These are phyloP conservation scores for Eremothecium cymbalariae DNA, from an alignment of 1,139 yeast species.

Conservation along the genomic window DNA sequence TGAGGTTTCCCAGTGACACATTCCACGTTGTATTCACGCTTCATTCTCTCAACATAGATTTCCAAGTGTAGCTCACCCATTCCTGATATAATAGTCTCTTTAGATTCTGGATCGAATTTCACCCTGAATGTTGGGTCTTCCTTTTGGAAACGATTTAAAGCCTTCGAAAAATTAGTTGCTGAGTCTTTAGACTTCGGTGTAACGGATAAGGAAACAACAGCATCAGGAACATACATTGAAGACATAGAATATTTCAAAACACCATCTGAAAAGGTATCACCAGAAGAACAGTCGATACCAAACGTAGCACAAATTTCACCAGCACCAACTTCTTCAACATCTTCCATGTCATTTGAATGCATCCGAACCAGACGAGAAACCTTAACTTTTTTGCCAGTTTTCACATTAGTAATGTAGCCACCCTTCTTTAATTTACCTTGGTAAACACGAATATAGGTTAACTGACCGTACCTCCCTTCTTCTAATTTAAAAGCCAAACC, in stretches of 20 bases:
- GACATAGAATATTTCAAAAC: slow-evolving; percentile 78
- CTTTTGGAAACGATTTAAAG: slow-evolving; percentile 93
- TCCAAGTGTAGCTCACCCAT: slow-evolving; percentile 98
- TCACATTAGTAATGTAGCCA: slow-evolving; percentile 76
- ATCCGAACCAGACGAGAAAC: slow-evolving; percentile 93
- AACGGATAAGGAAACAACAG: slow-evolving; percentile 88
- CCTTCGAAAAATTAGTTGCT: slow-evolving; percentile 75
- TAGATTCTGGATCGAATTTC: slow-evolving; percentile 79
- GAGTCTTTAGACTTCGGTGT: slow-evolving; percentile 85
- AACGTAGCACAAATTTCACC: slow-evolving; percentile 99
- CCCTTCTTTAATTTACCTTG: slow-evolving; percentile 95
- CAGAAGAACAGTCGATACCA: slow-evolving; percentile 99
- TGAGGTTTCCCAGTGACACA: slow-evolving; percentile 96
- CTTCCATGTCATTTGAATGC: slow-evolving; percentile 99
- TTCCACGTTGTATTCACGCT: slow-evolving; percentile 92
- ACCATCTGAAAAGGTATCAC: slow-evolving; percentile 92
- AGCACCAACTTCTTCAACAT: slow-evolving; percentile 88
- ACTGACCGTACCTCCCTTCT: slow-evolving; percentile 96
- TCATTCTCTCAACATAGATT: slow-evolving; percentile 95
- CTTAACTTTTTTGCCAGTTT: slow-evolving; percentile 89
- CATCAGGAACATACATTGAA: slow-evolving; percentile 97
- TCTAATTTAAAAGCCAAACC: slow-evolving; percentile 96
- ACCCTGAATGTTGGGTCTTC: slow-evolving; percentile 99
- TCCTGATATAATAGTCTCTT: slow-evolving; percentile 94
- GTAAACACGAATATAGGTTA: slow-evolving; percentile 91